phyloP scores from a whole-genome alignment of 2,329 filamentous ascomycete genomes.

The Zymoseptoria pseudotritici region DNA sequence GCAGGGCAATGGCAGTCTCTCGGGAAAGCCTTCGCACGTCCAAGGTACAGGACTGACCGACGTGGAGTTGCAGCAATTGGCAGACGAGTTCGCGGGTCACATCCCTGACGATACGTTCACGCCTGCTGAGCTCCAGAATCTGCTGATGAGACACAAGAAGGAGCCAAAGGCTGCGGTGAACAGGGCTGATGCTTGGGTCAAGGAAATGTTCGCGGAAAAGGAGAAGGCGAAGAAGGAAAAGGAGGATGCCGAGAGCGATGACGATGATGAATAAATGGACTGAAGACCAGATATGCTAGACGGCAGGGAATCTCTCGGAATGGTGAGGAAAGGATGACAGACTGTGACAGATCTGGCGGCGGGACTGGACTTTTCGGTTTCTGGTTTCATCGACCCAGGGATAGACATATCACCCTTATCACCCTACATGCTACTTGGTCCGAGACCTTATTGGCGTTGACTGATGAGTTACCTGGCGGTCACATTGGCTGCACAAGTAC shows the following conservation, averaged over 20 bases:
- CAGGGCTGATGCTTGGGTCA: slow-evolving; percentile 38
- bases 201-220: slow-evolving; percentile 26
- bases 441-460: background rate
- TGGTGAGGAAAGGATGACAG: background rate
- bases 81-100: slow-evolving; percentile 37
- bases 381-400: no score
- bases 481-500: background rate
- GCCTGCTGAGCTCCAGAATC: slow-evolving; percentile 48
- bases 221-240: slow-evolving; percentile 13
- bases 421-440: no score
- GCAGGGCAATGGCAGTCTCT: background rate
- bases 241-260: slow-evolving; percentile 4
- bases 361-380: no score
- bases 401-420: no score
- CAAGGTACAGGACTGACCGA: slow-evolving; percentile 6
- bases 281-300: background rate
- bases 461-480: no score
- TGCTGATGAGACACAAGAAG: slow-evolving; percentile 45
- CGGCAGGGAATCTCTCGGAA: background rate
- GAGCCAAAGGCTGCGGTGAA: slow-evolving; percentile 40
- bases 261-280: slow-evolving; percentile 3
- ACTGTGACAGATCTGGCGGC: background rate
- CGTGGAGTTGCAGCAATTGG: slow-evolving; percentile 34
- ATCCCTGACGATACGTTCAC: slow-evolving; percentile 44
- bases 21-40: background rate